Conservation (phyloP, 345 rosid species). For the Gossypium anomalum region DNA sequence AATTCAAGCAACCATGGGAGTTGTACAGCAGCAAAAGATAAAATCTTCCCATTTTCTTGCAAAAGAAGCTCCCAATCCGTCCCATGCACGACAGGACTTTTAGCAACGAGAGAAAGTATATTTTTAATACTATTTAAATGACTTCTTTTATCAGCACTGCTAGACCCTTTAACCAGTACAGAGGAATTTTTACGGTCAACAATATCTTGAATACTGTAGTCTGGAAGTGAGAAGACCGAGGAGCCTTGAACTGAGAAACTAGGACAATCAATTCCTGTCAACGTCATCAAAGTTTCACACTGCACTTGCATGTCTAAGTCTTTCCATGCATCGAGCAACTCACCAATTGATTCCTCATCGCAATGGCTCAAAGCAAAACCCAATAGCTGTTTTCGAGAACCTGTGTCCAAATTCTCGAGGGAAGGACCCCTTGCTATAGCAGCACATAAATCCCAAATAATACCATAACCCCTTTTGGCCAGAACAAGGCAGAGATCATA, state of each 20-base stretch:
- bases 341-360: conserved; percentile 85
- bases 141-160: conserved; percentile 37
- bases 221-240: conserved; percentile 22
- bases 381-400: conserved; percentile 70
- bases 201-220: conserved; percentile 35
- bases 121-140: conserved; percentile 39
- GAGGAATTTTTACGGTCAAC: conserved; percentile 44
- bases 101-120: conserved; percentile 54
- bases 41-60: conserved; percentile 60
- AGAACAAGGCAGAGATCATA: conserved; percentile 85
- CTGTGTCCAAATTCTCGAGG: conserved; percentile 76
- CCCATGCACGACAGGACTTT: conserved; percentile 43
- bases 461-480: conserved; percentile 84
- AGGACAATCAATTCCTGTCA: conserved; percentile 49
- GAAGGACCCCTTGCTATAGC: conserved; percentile 54
- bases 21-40: conserved; percentile 61
- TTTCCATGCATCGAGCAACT: conserved; percentile 96
- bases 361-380: conserved; percentile 95
- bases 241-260: conserved; percentile 34
- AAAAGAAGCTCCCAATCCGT: conserved; percentile 54
- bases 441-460: conserved; percentile 70
- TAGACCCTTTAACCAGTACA: conserved; percentile 38
- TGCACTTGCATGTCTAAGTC: conserved; percentile 76
- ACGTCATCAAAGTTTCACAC: conserved; percentile 24
- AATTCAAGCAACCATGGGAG: conserved; percentile 93